A percentile compares a stretch with the other conserved stretches of the same genome.
These are phyloP conservation scores for Verticillium dahliae DNA, from an alignment of 2,329 filamentous ascomycete species.

Conservation along the genomic window DNA sequence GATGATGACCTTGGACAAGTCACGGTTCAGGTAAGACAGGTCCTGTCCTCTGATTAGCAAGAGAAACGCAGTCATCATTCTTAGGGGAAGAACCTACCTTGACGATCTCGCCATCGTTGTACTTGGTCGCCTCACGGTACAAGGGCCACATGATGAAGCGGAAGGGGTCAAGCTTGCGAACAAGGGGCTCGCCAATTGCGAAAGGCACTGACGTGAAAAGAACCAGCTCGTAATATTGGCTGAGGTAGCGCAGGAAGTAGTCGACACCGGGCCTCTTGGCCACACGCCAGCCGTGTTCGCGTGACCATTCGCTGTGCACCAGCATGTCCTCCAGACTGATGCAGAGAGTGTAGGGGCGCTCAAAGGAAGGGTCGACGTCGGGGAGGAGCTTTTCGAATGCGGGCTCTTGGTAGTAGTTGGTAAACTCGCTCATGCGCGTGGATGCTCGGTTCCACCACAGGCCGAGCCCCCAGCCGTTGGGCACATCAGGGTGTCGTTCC, in stretches of 20 bases:
- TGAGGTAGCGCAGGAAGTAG: conserved; percentile 94
- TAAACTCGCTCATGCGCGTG: conserved; percentile 66
- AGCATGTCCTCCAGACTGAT: conserved; percentile 90
- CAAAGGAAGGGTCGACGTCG: conserved; percentile 69
- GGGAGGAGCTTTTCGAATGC: conserved; percentile 90
- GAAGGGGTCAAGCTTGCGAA: conserved; percentile 92
- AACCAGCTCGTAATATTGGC: conserved; percentile 96
- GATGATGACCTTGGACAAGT: conserved; percentile 90
- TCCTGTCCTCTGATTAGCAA: conserved; percentile 50
- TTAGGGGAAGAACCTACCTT: conserved; percentile 55
- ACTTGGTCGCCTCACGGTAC: conserved; percentile 94
- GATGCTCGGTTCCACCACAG: conserved; percentile 77
- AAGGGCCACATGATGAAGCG: conserved; percentile 92
- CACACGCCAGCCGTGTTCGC: conserved; percentile 90
- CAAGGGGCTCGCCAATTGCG: conserved; percentile 76
- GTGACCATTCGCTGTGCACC: conserved; percentile 89
- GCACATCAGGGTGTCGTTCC: conserved; percentile 60
- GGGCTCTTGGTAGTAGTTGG: conserved; percentile 93
- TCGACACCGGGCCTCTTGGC: conserved; percentile 93
- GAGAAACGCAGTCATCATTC: background rate
- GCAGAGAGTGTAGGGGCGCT: conserved; percentile 86
- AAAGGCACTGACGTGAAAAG: conserved; percentile 88
- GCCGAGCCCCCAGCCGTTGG: conserved; percentile 69
- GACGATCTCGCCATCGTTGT: conserved; percentile 91
- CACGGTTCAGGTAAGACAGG: conserved; percentile 94